phyloP scores from a whole-genome alignment of 768 basidiomycete species.

The Serendipita sp. region DNA sequence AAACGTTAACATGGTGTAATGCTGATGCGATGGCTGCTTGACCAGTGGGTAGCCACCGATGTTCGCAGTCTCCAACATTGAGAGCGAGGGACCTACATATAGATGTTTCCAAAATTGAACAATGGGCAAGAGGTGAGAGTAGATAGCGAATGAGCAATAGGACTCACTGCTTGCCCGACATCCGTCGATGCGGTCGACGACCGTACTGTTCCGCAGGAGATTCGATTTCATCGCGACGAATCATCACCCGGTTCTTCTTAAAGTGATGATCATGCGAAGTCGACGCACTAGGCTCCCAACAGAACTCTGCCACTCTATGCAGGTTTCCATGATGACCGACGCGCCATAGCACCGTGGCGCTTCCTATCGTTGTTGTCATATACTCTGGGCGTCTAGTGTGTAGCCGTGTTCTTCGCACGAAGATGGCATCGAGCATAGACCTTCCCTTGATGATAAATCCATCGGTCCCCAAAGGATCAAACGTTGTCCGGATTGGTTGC shows the following conservation, averaged over 20 bases:
- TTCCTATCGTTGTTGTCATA: not conserved
- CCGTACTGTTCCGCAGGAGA: not conserved
- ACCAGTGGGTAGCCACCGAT: too few relatives aligned
- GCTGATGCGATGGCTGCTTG: too few relatives aligned
- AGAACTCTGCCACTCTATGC: not conserved
- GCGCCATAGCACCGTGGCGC: not conserved
- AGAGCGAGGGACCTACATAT: too few relatives aligned
- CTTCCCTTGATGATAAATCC: not conserved
- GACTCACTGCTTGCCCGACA: too few relatives aligned
- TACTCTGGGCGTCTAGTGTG: not conserved
- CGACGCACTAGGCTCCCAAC: not conserved
- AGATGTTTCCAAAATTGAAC: too few relatives aligned
- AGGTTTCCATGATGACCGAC: not conserved
- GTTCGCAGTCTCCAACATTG: too few relatives aligned
- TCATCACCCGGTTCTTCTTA: not conserved
- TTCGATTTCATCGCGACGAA: not conserved
- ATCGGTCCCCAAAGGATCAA: not conserved
- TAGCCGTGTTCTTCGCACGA: not conserved
- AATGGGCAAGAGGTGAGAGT: too few relatives aligned
- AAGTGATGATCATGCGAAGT: not conserved
- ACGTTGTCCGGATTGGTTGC: not conserved
- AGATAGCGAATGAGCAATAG: too few relatives aligned
- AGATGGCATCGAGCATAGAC: not conserved
- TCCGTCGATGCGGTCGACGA: not conserved
- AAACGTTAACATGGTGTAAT: too few relatives aligned